A percentile compares a stretch with the other conserved stretches of the same genome.
Conservation (phyloP, 768 basidiomycete genomes). For the Serendipita sp. region DNA sequence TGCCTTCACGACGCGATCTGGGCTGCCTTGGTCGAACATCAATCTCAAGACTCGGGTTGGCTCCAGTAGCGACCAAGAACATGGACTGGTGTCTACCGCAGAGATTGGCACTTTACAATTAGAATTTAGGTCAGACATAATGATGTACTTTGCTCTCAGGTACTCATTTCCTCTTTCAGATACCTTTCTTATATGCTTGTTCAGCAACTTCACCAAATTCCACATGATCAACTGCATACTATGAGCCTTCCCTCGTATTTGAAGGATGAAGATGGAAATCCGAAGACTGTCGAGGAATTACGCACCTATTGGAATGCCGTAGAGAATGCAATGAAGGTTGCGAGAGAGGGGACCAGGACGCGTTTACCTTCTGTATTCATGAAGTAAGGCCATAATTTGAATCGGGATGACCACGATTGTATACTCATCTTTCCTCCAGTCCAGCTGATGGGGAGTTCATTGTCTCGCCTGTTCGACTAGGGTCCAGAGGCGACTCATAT, state of each 20-base stretch:
- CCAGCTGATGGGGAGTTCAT: constrained; percentile 39
- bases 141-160: too few relatives aligned
- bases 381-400: constrained; percentile 32
- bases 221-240: neutral
- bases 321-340: constrained; percentile 48
- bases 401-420: neutral
- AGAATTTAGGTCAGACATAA: constrained; percentile 49
- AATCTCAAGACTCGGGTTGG: constrained; percentile 54
- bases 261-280: neutral
- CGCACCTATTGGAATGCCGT: neutral
- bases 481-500: constrained; percentile 84
- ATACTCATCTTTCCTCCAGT: constrained; percentile 19
- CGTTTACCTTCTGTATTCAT: constrained; percentile 77
- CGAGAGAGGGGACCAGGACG: constrained; percentile 44
- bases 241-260: neutral
- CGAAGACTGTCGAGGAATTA: neutral
- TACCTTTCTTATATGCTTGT: neutral
- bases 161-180: neutral
- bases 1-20: constrained; percentile 65
- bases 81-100: constrained; percentile 48
- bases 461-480: constrained; percentile 69
- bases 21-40: constrained; percentile 64
- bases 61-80: constrained; percentile 37
- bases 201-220: neutral
- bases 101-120: constrained; percentile 83